phyloP scores from a whole-genome alignment of 257 asterid species.

The Solanum paucissectum region DNA sequence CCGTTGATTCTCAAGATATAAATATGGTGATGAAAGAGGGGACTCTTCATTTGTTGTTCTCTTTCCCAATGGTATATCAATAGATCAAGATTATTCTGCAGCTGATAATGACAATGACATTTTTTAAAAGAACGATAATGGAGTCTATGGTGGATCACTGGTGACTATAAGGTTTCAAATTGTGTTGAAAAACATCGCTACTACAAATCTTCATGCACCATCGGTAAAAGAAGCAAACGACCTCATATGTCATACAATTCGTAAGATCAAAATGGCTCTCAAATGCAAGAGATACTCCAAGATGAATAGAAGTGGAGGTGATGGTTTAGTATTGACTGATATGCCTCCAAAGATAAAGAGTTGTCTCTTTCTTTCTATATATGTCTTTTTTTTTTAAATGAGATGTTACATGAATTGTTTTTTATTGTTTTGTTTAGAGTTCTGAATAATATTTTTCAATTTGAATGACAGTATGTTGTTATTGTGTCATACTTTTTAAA shows the following conservation, averaged over 20 bases:
- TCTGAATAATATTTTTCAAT: neutral
- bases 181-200: constrained; percentile 13
- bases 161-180: neutral
- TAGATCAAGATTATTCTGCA: too few relatives aligned
- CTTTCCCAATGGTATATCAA: too few relatives aligned
- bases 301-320: constrained; percentile 14
- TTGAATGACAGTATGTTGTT: too few relatives aligned
- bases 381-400: neutral
- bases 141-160: too few relatives aligned
- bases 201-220: constrained; percentile 33
- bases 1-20: too few relatives aligned
- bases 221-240: constrained; percentile 10
- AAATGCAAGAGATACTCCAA: neutral
- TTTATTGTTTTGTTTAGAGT: neutral
- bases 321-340: too few relatives aligned
- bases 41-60: too few relatives aligned
- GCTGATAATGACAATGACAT: too few relatives aligned
- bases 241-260: constrained; percentile 43
- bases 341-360: too few relatives aligned
- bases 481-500: too few relatives aligned
- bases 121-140: too few relatives aligned
- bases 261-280: constrained; percentile 40
- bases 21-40: too few relatives aligned
- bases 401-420: neutral
- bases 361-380: neutral